phyloP scores from a whole-genome alignment of 2,329 filamentous ascomycete genomes.

The Penicillium sclerotiorum region DNA sequence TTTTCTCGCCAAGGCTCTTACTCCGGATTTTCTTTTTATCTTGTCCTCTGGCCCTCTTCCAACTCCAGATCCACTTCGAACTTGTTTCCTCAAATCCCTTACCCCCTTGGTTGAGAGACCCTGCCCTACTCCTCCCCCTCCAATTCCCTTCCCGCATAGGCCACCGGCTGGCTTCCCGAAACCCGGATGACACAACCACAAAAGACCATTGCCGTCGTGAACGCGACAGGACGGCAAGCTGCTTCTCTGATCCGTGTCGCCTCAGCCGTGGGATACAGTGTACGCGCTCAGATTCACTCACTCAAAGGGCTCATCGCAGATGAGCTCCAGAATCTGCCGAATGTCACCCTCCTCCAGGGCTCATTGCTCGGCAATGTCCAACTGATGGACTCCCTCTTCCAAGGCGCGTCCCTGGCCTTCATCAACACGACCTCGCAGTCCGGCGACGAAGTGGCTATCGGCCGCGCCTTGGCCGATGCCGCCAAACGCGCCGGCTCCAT shows the following conservation, averaged over 20 bases:
- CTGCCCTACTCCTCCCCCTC: conserved; percentile 8
- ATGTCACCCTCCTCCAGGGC: conserved; percentile 73
- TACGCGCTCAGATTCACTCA: conserved; percentile 88
- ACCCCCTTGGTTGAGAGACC: conserved; percentile 6
- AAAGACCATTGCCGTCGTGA: conserved; percentile 92
- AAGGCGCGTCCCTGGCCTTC: conserved; percentile 84
- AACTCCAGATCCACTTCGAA: conserved; percentile 14
- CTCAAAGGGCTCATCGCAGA: conserved; percentile 84
- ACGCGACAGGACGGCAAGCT: conserved; percentile 92
- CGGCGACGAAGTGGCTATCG: conserved; percentile 88
- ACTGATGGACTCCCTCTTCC: conserved; percentile 77
- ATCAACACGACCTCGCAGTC: conserved; percentile 95
- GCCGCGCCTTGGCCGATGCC: conserved; percentile 83
- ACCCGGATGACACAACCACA: conserved; percentile 49
- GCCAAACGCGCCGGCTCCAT: conserved; percentile 77
- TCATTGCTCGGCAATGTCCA: conserved; percentile 69
- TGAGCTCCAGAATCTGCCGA: conserved; percentile 79
- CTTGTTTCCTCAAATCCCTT: conserved; percentile 12
- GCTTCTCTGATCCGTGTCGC: conserved; percentile 94
- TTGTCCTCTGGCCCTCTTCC: conserved; percentile 18
- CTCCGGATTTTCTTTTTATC: conserved; percentile 28
- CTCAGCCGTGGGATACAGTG: conserved; percentile 88
- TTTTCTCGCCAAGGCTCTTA: conserved; percentile 28
- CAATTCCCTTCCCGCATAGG: conserved; percentile 2
- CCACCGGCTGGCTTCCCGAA: conserved; percentile 5